Evolutionary conservation across 164 flowering plant species (phyloP).

Genomic region (Paratinospora sagittata): DNA sequence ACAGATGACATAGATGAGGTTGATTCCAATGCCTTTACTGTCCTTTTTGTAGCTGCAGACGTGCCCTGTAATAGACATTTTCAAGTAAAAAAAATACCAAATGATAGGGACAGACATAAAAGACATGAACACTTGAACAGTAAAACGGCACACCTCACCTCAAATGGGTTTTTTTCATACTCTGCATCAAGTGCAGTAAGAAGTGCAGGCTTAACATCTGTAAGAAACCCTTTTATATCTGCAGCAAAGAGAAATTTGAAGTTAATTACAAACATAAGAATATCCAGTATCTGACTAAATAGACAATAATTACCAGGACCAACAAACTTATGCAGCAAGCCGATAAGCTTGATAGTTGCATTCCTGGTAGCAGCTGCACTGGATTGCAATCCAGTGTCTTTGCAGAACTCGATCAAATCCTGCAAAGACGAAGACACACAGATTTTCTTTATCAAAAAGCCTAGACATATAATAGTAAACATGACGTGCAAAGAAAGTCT

Average conservation of each 20-base stretch:
- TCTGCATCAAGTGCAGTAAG: constrained; percentile 95
- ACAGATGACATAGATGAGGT: constrained; percentile 39
- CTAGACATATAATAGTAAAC: not conserved
- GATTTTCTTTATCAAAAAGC: not conserved
- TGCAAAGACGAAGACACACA: constrained; percentile 19
- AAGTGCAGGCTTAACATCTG: constrained; percentile 97
- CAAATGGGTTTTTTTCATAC: constrained; percentile 94
- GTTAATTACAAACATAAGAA: not conserved
- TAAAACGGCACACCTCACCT: constrained; percentile 76
- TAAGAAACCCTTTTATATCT: constrained; percentile 89
- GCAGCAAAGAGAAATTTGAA: constrained; percentile 16
- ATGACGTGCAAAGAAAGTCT: not conserved
- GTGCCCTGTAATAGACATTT: constrained; percentile 43
- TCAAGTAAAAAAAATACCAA: not conserved
- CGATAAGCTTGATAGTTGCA: constrained; percentile 90
- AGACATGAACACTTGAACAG: not conserved
- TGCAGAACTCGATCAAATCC: constrained; percentile 97
- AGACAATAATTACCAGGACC: constrained; percentile 70
- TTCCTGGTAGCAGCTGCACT: constrained; percentile 96
- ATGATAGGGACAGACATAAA: constrained; percentile 2
- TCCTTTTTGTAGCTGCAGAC: constrained; percentile 70
- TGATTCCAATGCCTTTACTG: constrained; percentile 53
- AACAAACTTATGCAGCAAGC: constrained; percentile 80
- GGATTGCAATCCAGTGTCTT: constrained; percentile 92
- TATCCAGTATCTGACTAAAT: not conserved